These are phyloP conservation scores for Vaccinium macrocarpon DNA, from an alignment of 148 eudicot genomes.

Conservation along the genomic window DNA sequence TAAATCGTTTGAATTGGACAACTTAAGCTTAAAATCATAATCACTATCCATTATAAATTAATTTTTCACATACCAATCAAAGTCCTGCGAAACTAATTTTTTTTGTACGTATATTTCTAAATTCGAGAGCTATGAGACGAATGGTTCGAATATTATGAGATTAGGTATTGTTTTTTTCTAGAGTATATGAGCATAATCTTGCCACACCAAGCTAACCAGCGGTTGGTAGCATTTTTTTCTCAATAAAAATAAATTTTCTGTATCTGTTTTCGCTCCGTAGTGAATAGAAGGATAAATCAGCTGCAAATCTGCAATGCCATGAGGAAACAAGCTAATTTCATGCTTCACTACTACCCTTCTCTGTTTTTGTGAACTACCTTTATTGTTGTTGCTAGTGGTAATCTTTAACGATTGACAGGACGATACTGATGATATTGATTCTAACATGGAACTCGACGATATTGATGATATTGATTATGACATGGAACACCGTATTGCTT, in stretches of 20 bases:
- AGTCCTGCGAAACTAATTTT: no score
- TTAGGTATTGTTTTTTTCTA: no score
- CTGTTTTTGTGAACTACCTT: neutral
- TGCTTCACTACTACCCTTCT: neutral
- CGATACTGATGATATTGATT: neutral
- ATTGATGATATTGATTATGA: no score
- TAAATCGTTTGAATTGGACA: no score
- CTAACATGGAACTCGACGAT: no score
- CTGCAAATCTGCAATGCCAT: neutral
- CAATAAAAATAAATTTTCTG: neutral
- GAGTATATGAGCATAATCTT: neutral
- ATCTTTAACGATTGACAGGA: neutral
- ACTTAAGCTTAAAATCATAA: no score
- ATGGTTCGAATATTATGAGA: no score
- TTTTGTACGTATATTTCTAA: no score
- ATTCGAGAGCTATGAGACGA: no score
- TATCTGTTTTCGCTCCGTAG: no score
- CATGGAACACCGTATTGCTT: neutral
- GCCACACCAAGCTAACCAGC: neutral
- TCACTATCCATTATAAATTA: no score
- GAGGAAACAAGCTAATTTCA: neutral
- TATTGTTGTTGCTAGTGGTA: neutral
- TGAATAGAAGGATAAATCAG: neutral
- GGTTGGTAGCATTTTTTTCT: neutral
- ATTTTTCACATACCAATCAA: no score